Conservation (phyloP, 78 protist genomes). For the Dictyostelium firmibasis region DNA sequence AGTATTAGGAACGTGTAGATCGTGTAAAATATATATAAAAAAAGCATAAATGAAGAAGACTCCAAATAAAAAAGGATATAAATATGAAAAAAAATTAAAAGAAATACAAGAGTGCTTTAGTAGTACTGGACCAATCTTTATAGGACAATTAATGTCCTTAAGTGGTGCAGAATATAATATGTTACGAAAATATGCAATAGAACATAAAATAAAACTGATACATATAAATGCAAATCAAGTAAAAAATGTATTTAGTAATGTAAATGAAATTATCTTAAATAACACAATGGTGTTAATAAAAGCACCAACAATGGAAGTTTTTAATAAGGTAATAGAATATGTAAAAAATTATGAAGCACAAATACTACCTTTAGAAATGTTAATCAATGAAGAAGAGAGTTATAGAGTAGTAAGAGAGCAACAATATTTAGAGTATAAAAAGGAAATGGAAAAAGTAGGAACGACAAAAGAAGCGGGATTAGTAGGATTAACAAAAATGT, state of each 20-base stretch:
- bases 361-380: not conserved
- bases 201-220: not conserved
- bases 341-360: not conserved
- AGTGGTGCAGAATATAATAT: not conserved
- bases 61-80: not conserved
- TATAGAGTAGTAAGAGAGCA: not conserved
- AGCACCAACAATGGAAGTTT: not conserved
- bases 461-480: not conserved
- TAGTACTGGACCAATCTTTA: not conserved
- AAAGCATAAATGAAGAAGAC: not conserved
- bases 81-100: not conserved
- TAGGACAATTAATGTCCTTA: not conserved
- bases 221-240: not conserved
- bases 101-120: not conserved
- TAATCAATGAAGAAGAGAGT: not conserved
- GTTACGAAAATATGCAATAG: not conserved
- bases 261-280: not conserved
- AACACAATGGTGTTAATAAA: not conserved
- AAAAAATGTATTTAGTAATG: not conserved
- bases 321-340: not conserved
- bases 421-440: not conserved
- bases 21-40: conserved; percentile 20
- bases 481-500: not conserved
- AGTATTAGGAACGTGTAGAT: not conserved
- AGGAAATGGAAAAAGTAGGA: not conserved